Conservation (phyloP, 2,329 filamentous ascomycete genomes). For the Tolypocladium ovalisporum region DNA sequence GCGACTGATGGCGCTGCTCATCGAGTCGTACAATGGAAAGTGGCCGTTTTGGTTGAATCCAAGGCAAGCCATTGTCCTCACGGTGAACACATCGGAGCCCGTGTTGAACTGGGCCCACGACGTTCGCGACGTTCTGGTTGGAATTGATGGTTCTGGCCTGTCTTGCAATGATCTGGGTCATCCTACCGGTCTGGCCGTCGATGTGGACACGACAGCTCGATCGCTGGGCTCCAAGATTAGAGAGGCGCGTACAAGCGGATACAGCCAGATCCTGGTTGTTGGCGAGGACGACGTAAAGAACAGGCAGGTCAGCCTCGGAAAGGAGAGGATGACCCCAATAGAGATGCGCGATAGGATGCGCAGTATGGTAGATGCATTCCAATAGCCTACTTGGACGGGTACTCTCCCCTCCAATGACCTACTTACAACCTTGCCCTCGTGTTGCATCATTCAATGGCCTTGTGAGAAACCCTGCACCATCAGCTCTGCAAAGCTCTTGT, state of each 20-base stretch:
- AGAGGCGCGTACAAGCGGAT: slow-evolving; percentile 61
- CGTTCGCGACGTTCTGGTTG: slow-evolving; percentile 38
- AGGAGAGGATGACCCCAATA: slow-evolving; percentile 30
- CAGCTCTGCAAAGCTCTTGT: too few relatives aligned
- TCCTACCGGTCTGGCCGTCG: slow-evolving; percentile 55
- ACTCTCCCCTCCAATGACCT: not conserved
- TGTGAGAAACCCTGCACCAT: too few relatives aligned
- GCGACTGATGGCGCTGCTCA: slow-evolving; percentile 72
- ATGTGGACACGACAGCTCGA: slow-evolving; percentile 55
- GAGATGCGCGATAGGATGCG: slow-evolving; percentile 34
- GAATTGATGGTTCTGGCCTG: slow-evolving; percentile 20
- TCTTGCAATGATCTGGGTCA: slow-evolving; percentile 32
- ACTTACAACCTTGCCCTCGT: not conserved
- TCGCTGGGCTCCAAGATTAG: slow-evolving; percentile 58
- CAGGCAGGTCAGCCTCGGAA: slow-evolving; percentile 37
- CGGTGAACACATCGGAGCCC: slow-evolving; percentile 51
- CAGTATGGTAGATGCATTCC: slow-evolving; percentile 34
- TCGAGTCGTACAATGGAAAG: slow-evolving; percentile 68
- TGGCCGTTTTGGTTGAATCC: slow-evolving; percentile 90
- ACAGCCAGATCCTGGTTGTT: slow-evolving; percentile 63
- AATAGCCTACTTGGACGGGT: slow-evolving; percentile 20
- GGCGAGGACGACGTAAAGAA: slow-evolving; percentile 54
- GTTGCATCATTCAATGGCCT: not conserved
- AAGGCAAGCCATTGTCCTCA: slow-evolving; percentile 63
- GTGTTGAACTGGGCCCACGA: slow-evolving; percentile 39